phyloP scores from a whole-genome alignment of 345 rosid species.

The Fremontodendron californicum region DNA sequence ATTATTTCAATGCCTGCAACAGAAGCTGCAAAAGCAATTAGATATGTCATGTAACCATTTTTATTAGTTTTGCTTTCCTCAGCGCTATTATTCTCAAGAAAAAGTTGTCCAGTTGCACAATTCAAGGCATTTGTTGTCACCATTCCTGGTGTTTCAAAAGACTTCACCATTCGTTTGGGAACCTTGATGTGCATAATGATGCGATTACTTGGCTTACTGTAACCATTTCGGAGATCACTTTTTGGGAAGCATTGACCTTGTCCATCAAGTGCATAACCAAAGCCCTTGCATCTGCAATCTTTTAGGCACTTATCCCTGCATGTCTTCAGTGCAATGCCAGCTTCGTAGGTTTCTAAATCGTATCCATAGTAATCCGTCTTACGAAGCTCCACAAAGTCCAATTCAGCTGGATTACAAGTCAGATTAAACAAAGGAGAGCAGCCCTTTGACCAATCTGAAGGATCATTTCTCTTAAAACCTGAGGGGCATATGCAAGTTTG shows the following conservation, averaged over 20 bases:
- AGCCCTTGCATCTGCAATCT: conserved; percentile 26
- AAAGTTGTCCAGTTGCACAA: conserved; percentile 4
- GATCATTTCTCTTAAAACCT: conserved; percentile 18
- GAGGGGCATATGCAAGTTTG: conserved; percentile 24
- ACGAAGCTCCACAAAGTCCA: conserved; percentile 12
- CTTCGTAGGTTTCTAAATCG: conserved; percentile 3
- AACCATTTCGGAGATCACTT: conserved; percentile 18
- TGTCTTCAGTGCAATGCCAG: not conserved
- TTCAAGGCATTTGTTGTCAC: not conserved
- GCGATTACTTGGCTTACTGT: not conserved
- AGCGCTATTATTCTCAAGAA: not conserved
- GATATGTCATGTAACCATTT: conserved; percentile 14
- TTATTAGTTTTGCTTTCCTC: not conserved
- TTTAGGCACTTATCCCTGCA: conserved; percentile 19
- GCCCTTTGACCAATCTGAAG: conserved; percentile 26
- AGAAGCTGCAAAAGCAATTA: conserved; percentile 14
- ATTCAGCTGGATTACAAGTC: conserved; percentile 14
- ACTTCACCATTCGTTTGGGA: conserved; percentile 7
- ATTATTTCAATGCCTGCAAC: conserved; percentile 9
- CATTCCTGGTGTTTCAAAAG: not conserved
- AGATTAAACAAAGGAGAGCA: conserved; percentile 23
- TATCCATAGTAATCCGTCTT: conserved; percentile 22
- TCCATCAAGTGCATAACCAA: conserved; percentile 21
- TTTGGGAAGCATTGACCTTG: conserved; percentile 21
- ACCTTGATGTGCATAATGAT: conserved; percentile 17